Evolutionary conservation across 2,329 filamentous ascomycete genomes (phyloP), one percentile per base, ranked within the genome.

Genomic region (Fusarium incarnatum): DNA sequence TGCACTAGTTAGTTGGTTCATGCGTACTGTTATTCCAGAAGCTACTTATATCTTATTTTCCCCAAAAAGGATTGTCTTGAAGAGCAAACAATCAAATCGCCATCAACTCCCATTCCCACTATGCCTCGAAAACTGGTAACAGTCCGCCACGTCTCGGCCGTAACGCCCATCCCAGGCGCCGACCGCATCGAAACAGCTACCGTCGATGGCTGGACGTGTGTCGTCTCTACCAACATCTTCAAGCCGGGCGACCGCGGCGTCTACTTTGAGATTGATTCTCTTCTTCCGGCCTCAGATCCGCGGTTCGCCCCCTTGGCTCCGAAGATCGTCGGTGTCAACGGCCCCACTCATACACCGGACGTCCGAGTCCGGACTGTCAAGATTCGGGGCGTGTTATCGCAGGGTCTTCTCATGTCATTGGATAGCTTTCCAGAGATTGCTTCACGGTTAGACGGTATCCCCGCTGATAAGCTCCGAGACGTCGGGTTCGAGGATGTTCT

Each of bases 111-210:
- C 4, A 27, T 13, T 20, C 22, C 15, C 50, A 56, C 30, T 27
- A 75, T 75, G 70, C 37, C 64, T 34, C 64, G 68, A 44, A 73
- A 71, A 32, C 60, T 75, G 20, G 74, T 72, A 16, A 76, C 71
- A 22, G 64, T 71, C 50, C 63, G 73, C 7, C 61, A 59, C 25
- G 25, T 75, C 58, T 58, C 60, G 22, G 46, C 67, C 48, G 45
- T 75, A 15, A 49, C 47, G 6, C 62, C 71, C n/a, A 73, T 75
- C 34, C 55, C 67, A 4, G 62, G 62, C 12, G 71, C 73, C 9
- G 64, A 75, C 58, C 64, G 64, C 20, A 58, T 73, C 46, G 56
- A 59, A 18, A 25, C 54, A 28, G 73, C 67, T 34, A 56, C 73
- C 6, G 46, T 75, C 37, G 73, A 71, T 44, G 71, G 69, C 37